Evolutionary conservation across 2,329 filamentous ascomycete species (phyloP).

Genomic region (Eurotiales sp.): DNA sequence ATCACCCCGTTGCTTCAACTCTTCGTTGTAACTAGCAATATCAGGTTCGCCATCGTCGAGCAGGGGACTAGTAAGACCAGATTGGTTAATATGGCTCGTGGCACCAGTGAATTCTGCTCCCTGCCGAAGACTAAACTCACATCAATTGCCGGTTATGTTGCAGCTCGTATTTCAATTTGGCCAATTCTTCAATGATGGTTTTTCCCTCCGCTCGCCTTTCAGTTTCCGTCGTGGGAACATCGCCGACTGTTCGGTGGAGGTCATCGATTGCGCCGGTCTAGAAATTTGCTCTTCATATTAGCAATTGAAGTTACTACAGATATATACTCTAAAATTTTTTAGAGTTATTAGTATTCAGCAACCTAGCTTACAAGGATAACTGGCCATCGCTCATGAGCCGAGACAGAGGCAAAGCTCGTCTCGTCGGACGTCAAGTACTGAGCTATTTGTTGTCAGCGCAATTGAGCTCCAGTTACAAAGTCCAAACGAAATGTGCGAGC

Average conservation of each 20-base stretch:
- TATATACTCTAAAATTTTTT: neutral
- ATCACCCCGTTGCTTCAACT: slow-evolving; percentile 69
- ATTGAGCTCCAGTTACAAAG: neutral
- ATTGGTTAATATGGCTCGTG: neutral
- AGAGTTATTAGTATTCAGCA: no score
- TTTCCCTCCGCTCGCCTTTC: slow-evolving; percentile 76
- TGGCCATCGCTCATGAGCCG: slow-evolving; percentile 85
- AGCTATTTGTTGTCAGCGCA: slow-evolving; percentile 46
- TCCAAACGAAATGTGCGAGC: slow-evolving; percentile 28
- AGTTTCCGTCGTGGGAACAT: slow-evolving; percentile 50
- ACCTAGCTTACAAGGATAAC: slow-evolving; percentile 69
- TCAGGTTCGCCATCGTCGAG: slow-evolving; percentile 73
- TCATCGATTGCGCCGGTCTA: slow-evolving; percentile 93
- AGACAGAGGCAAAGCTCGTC: slow-evolving; percentile 81
- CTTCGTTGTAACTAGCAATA: slow-evolving; percentile 77
- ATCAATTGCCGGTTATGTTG: slow-evolving; percentile 79
- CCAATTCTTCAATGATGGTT: slow-evolving; percentile 73
- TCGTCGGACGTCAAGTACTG: slow-evolving; percentile 75
- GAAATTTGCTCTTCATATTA: neutral
- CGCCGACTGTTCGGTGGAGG: slow-evolving; percentile 62
- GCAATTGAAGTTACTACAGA: neutral
- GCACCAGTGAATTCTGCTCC: no score
- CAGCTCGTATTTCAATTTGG: slow-evolving; percentile 86
- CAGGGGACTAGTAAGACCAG: slow-evolving; percentile 56
- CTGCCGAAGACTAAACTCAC: slow-evolving; percentile 50